Percentiles rank a stretch among this genome's conserved stretches.
phyloP scores from a whole-genome alignment of 345 rosid species.

The Citrus australasica region DNA sequence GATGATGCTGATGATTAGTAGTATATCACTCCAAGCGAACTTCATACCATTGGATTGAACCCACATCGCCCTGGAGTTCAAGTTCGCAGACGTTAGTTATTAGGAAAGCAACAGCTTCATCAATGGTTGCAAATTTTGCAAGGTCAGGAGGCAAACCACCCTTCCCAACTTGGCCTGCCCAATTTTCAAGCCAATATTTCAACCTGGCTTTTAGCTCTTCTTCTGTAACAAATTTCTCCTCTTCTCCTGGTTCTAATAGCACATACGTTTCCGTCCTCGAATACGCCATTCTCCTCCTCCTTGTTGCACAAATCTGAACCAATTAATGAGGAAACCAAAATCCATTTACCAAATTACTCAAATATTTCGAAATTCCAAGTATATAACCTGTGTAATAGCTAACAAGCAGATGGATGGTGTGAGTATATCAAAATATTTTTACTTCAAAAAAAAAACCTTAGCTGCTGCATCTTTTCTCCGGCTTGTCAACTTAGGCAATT shows the following conservation, averaged over 20 bases:
- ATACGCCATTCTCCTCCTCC: constrained; percentile 59
- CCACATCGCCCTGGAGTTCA: constrained; percentile 72
- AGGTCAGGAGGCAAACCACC: constrained; percentile 66
- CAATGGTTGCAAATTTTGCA: constrained; percentile 54
- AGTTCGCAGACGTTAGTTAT: constrained; percentile 74
- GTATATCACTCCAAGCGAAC: constrained; percentile 57
- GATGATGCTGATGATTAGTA: too few species aligned
- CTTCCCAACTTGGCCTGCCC: constrained; percentile 40
- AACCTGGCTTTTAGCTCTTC: constrained; percentile 70
- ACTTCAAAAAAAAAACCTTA: constrained; percentile 19
- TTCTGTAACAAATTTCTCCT: constrained; percentile 67
- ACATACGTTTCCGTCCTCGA: constrained; percentile 66
- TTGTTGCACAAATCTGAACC: constrained; percentile 38
- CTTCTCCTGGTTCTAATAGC: constrained; percentile 74
- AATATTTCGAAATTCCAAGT: too few species aligned
- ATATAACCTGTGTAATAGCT: not conserved
- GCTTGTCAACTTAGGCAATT: constrained; percentile 2
- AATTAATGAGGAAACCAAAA: too few species aligned
- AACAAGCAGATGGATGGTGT: not conserved
- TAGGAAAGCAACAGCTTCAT: constrained; percentile 71
- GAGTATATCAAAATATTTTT: not conserved
- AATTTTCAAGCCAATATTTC: constrained; percentile 64
- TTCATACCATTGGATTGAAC: constrained; percentile 85
- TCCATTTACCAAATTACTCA: too few species aligned
- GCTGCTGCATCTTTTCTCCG: not conserved